Base-by-base conservation (phyloP, 305 asterid genomes). In the Petunia hybrid region DNA sequence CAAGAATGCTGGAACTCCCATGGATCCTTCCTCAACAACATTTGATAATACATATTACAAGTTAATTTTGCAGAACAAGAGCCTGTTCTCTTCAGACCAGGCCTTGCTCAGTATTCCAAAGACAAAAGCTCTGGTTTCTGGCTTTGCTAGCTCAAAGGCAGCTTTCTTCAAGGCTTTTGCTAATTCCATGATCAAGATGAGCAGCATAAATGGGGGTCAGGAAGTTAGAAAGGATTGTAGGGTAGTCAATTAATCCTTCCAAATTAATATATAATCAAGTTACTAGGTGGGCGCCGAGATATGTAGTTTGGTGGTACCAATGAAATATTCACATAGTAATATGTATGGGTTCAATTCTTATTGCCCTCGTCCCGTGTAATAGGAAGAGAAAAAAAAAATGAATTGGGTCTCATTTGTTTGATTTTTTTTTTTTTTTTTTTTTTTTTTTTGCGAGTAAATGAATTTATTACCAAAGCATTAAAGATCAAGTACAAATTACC, bases 171-270 rank as follows among this genome's bases (percentile, higher is more conserved):
- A 41, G 35, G 88, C 87, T 4, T 88, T 88, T 81, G 85, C 60
- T 8, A 73, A 83, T 14, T 86, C 91, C 22, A 86, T 88, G 91
- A 86, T 88, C 84, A 88, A 84, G 80, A 88, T 88, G 91, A 86
- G 91, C 78, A 83, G 89, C 71, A 88, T 88, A 6, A 81, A 59
- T 43, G 86, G 89, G 14, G 87, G 85, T 43, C 83, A 84, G 55
- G 91, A 83, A 57, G 80, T 84, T 62, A 79, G 91, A 51, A 69
- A 1, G 61, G 53, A 86, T 51, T 88, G 91, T 71, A 77, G 86
- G 82, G 80, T 79, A 35, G 84, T 78, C 48, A 88, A 84, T 80
- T 87, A 73, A 66, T 62, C 56, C 36, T 22, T 1, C 63, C 1
- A 39, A 63, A n/a, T 59, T 62, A 46, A 1, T 51, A 60, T 45